phyloP scores from a whole-genome alignment of 257 asterid genomes.

The Dorcoceras hygrometricum region DNA sequence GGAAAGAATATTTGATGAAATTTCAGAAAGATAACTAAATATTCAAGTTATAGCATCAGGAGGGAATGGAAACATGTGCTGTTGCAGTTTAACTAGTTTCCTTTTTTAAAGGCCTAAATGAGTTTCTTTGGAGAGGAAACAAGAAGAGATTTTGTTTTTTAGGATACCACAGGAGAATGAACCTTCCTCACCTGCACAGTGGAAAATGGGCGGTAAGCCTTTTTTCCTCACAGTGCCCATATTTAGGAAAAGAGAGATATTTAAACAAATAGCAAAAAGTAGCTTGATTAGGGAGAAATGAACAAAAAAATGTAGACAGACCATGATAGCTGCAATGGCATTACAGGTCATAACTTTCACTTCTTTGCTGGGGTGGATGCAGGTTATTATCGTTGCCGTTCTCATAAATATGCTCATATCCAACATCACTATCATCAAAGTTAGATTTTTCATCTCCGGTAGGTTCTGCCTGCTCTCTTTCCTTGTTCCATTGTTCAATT shows the following conservation, averaged over 20 bases:
- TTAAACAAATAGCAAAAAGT: constrained; percentile 16
- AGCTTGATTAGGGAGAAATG: constrained; percentile 14
- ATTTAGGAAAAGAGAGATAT: constrained; percentile 14
- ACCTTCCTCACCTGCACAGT: constrained; percentile 66
- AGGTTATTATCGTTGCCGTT: constrained; percentile 32
- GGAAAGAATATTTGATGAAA: neutral
- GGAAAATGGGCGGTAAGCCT: constrained; percentile 76
- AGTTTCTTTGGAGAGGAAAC: constrained; percentile 27
- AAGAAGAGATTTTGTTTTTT: constrained; percentile 30
- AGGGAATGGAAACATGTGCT: constrained; percentile 15
- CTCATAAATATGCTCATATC: constrained; percentile 32
- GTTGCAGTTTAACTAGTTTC: constrained; percentile 23
- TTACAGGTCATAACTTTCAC: constrained; percentile 36
- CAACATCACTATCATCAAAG: constrained; percentile 33
- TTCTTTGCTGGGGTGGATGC: constrained; percentile 39
- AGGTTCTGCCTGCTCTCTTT: constrained; percentile 54
- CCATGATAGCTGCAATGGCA: constrained; percentile 27
- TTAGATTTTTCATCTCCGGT: constrained; percentile 31
- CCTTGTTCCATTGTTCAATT: constrained; percentile 81
- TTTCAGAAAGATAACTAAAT: neutral
- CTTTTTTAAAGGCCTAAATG: constrained; percentile 12
- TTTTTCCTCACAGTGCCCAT: constrained; percentile 34
- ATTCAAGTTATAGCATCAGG: neutral
- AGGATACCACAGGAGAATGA: constrained; percentile 44
- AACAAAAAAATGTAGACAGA: constrained; percentile 26